Base-by-base conservation (phyloP, 768 basidiomycete genomes). In the Pholiota microspora region DNA sequence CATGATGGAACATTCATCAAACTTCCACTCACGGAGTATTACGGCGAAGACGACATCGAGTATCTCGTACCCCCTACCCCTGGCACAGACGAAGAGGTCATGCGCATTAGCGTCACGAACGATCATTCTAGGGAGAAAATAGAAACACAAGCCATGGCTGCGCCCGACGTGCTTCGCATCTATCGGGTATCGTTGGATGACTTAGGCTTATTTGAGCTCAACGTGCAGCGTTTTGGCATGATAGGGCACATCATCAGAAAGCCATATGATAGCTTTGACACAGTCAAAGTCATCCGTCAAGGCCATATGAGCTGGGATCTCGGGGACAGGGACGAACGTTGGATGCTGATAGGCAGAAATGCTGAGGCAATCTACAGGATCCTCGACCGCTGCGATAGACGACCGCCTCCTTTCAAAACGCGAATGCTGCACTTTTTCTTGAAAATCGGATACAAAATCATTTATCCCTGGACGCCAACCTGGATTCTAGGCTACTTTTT, bases 31-130 rank as follows among this genome's bases (percentile, higher is more conserved):
- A 18, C 44, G n/a, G 44, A 35, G 5, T 59, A 55, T 36, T 50
- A 46, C 53, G 31, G 46, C 5, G 54, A 59, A 32, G 62, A 63
- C 31, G 64, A 63, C n/a, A 58, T 59, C 18, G 56, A 61, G 47
- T 65, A 65, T 42, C 45, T 57, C 42, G 51, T 65, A 24, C 49
- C 55, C 0, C 42, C 54, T 15, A 29, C 25, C 4, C 58, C 59
- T 7, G 55, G 40, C 4, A 46, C 50, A 6, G 21, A 55, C n/a
- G 51, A 59, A 25, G 29, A 42, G 38, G 47, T 47, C 40, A 44
- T 59, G 9, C 57, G 50, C 12, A 62, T 65, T 25, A 42, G 35
- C 13, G 49, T 63, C 15, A 59, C 64, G 16, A 54, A 52, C 12
- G 51, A 60, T 38, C 58, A 25, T 32, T 51, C 45, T 15, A 12